Percentiles rank a stretch among this genome's conserved stretches.
Evolutionary conservation across 352 stramenopile species (phyloP).

Genomic region (Phytophthora lateralis): DNA sequence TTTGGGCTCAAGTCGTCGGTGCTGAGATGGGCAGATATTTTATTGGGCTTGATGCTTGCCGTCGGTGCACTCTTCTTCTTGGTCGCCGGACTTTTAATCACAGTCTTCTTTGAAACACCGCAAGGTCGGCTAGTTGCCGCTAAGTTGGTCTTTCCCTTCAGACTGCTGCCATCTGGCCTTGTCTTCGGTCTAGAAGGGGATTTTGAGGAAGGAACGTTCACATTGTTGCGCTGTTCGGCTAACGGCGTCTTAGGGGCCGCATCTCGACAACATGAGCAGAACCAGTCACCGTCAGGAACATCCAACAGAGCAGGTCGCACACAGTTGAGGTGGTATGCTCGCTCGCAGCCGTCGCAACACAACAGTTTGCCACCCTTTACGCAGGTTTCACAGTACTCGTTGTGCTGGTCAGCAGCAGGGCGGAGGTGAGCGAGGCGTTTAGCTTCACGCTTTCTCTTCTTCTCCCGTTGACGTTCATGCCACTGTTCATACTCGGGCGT

Average conservation of each 20-base stretch:
- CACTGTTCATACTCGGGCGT: conserved; percentile 55
- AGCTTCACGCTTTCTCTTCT: conserved; percentile 57
- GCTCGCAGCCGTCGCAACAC: conserved; percentile 78
- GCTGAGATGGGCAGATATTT: neutral
- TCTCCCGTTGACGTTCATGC: conserved; percentile 50
- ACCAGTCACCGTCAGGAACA: conserved; percentile 75
- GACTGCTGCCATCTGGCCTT: conserved; percentile 15
- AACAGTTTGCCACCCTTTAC: conserved; percentile 71
- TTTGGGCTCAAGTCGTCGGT: conserved; percentile 6
- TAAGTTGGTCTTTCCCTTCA: conserved; percentile 8
- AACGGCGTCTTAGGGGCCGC: neutral
- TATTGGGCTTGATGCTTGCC: neutral
- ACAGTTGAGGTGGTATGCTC: conserved; percentile 79
- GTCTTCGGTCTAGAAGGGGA: conserved; percentile 15
- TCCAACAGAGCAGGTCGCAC: conserved; percentile 69
- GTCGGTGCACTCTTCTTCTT: conserved; percentile 1
- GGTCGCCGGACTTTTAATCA: conserved; percentile 3
- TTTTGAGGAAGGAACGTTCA: conserved; percentile 5
- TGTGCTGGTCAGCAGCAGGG: conserved; percentile 58
- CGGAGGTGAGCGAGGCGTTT: conserved; percentile 34
- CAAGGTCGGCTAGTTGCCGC: conserved; percentile 6
- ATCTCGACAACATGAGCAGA: conserved; percentile 54
- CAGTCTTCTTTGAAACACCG: conserved; percentile 2
- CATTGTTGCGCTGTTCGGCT: conserved; percentile 4
- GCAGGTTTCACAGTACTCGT: conserved; percentile 75